These are phyloP conservation scores for Hirsutella minnesotensis DNA, from an alignment of 2,329 filamentous ascomycete genomes.

Conservation along the genomic window DNA sequence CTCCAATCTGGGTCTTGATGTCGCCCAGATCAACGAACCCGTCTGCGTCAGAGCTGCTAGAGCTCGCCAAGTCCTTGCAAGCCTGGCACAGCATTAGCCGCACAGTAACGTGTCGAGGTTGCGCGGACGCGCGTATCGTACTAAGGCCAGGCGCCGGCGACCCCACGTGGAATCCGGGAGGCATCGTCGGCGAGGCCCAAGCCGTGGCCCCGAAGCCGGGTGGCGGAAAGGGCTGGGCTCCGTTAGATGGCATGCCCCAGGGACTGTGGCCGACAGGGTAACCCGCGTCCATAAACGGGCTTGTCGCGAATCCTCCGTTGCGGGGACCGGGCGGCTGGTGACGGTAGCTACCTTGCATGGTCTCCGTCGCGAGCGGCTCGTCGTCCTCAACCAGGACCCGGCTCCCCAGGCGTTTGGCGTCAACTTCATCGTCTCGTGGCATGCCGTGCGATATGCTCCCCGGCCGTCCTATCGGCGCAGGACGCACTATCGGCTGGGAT, in stretches of 20 bases:
- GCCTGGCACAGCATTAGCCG: constrained; percentile 66
- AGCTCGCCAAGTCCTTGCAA: constrained; percentile 49
- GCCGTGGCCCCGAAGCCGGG: constrained; percentile 32
- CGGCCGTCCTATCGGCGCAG: constrained; percentile 79
- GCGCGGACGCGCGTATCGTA: constrained; percentile 23
- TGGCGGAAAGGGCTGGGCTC: constrained; percentile 27
- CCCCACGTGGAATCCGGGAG: constrained; percentile 21
- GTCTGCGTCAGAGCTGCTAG: constrained; percentile 30
- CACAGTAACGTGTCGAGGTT: constrained; percentile 56
- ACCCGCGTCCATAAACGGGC: constrained; percentile 28
- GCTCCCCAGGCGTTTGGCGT: constrained; percentile 75
- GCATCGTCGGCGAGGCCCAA: constrained; percentile 22
- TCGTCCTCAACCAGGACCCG: constrained; percentile 76
- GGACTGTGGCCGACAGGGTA: constrained; percentile 25
- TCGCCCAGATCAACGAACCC: constrained; percentile 59
- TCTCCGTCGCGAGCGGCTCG: constrained; percentile 33
- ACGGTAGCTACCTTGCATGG: constrained; percentile 21
- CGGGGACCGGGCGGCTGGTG: constrained; percentile 40
- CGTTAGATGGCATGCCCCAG: constrained; percentile 27
- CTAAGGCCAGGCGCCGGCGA: constrained; percentile 17
- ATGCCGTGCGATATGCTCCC: constrained; percentile 55
- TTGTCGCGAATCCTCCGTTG: constrained; percentile 25
- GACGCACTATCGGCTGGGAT: constrained; percentile 66
- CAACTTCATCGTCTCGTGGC: constrained; percentile 45
- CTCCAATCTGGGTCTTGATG: constrained; percentile 55